A percentile compares a stretch with the other conserved stretches of the same genome.
phyloP scores from a whole-genome alignment of 2,329 filamentous ascomycete genomes.

The Cladosporium sp. region DNA sequence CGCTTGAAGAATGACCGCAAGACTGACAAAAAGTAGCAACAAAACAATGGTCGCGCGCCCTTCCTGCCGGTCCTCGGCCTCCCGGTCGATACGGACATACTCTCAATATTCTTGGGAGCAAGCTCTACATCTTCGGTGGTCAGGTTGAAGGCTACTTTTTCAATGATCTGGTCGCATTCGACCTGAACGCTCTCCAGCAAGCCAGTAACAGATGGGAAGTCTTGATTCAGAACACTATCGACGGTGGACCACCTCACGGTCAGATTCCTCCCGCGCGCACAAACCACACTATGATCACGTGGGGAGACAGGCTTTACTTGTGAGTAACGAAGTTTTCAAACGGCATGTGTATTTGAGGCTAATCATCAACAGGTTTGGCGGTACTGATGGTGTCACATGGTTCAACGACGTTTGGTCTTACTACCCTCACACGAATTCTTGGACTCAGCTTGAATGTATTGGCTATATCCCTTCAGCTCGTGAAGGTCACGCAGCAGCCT shows the following conservation, averaged over 20 bases:
- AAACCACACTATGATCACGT: slow-evolving; percentile 89
- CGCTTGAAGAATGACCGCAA: background rate
- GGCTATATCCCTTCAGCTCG: slow-evolving; percentile 92
- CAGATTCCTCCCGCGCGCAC: slow-evolving; percentile 82
- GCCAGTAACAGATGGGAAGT: slow-evolving; percentile 92
- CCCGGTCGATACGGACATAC: slow-evolving; percentile 94
- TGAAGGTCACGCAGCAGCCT: slow-evolving; percentile 87
- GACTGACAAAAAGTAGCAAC: slow-evolving; percentile 60
- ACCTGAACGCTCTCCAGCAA: slow-evolving; percentile 89
- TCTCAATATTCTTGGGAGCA: slow-evolving; percentile 91
- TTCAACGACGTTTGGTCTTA: slow-evolving; percentile 99
- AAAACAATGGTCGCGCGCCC: slow-evolving; percentile 92
- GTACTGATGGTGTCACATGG: slow-evolving; percentile 93
- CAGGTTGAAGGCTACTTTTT: slow-evolving; percentile 98
- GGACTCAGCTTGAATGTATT: slow-evolving; percentile 89
- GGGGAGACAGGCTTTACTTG: slow-evolving; percentile 87
- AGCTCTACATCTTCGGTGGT: slow-evolving; percentile 95
- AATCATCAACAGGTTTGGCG: slow-evolving; percentile 69
- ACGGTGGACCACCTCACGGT: slow-evolving; percentile 54
- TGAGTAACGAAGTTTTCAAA: slow-evolving; percentile 43
- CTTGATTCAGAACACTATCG: slow-evolving; percentile 70
- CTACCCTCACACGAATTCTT: slow-evolving; percentile 74
- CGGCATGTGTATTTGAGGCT: slow-evolving; percentile 28
- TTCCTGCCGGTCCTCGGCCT: slow-evolving; percentile 79
- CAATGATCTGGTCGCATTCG: slow-evolving; percentile 93